Evolutionary conservation across 306 rosid species (phyloP), one percentile per base, ranked within the genome.

Genomic region (Gillenia trifoliata): DNA sequence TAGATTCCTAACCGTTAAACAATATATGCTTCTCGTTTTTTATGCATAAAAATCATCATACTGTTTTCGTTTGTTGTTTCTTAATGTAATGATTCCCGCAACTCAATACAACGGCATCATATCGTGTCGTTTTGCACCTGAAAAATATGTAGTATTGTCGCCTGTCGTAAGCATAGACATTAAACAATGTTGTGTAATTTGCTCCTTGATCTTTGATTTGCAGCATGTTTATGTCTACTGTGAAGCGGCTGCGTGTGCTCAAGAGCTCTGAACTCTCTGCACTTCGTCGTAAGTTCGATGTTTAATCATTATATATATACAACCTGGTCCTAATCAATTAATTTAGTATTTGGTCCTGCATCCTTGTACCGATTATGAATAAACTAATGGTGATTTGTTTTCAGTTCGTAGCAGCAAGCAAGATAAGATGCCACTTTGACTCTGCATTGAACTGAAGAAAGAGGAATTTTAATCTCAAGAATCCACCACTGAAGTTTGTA

Each of bases 201-300:
- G 22, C 12, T 59, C 47, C 38, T 52, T 12, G 29, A 29, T 83
- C 72, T 75, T 40, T 78, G 71, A 33, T 70, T 80, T 75, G 82
- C 86, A 94, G 99, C 75, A 90, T 94, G 95, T 94, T 94, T 57
- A 88, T 86, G 23, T 90, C 95, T 8, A 92, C 96, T 1, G 97
- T 87, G 82, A 92, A 85, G 89, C 85, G 97, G 86, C 82, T 94
- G 79, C 89, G 97, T 0, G 96, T 94, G 67, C 78, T 86, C 79
- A 94, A 92, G 88, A 90, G 86, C 72, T 88, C 90, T 50, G 96
- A 92, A 41, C 87, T 94, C 45, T 78, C 92, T 63, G 81, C 89
- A 22, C 81, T 88, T 80, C 75, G 89, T 64, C 76, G 93, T 93
- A 70, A 89, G 93, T 85, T 78, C 15, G 23, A 70, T 60, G 30